A percentile compares a stretch with the other conserved stretches of the same genome.
Evolutionary conservation across 2,329 filamentous ascomycete genomes (phyloP).

Genomic region (Grosmannia serpens): DNA sequence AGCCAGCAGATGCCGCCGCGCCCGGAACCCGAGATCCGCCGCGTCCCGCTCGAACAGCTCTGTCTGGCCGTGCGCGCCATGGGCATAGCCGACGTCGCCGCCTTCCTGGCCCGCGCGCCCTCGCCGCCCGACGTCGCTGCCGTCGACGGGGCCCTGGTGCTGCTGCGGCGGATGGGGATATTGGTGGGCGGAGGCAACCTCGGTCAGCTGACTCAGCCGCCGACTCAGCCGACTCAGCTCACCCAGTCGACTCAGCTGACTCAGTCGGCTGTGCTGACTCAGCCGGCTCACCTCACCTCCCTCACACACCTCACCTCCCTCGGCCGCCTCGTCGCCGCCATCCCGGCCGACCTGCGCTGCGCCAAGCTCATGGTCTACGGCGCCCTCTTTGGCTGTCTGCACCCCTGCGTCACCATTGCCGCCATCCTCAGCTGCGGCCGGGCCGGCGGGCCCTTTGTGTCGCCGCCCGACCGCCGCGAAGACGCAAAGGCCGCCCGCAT

Average conservation of each 20-base stretch:
- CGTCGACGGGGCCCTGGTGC: conserved; percentile 70
- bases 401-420: conserved; percentile 78
- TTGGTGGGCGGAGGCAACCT: conserved; percentile 48
- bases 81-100: conserved; percentile 72
- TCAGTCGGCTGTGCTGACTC: too few species aligned
- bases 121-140: conserved; percentile 80
- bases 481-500: conserved; percentile 66
- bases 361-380: conserved; percentile 95
- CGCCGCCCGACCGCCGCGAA: conserved; percentile 67
- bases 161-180: conserved; percentile 77
- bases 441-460: conserved; percentile 61
- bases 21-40: conserved; percentile 85
- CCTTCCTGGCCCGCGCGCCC: conserved; percentile 74
- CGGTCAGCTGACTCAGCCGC: too few species aligned
- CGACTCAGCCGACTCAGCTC: too few species aligned
- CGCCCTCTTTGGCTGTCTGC: conserved; percentile 83
- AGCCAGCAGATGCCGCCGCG: conserved; percentile 64
- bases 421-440: conserved; percentile 69
- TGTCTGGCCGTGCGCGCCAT: conserved; percentile 92
- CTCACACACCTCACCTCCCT: conserved; percentile 65
- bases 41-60: conserved; percentile 87
- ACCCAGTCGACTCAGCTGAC: too few species aligned
- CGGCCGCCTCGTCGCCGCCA: conserved; percentile 85
- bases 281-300: too few species aligned
- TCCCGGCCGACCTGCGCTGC: conserved; percentile 84